Evolutionary conservation across 192 early-diverging fungal genomes (phyloP), one percentile per base, ranked within the genome.

Genomic region (Spizellomyces sp.): DNA sequence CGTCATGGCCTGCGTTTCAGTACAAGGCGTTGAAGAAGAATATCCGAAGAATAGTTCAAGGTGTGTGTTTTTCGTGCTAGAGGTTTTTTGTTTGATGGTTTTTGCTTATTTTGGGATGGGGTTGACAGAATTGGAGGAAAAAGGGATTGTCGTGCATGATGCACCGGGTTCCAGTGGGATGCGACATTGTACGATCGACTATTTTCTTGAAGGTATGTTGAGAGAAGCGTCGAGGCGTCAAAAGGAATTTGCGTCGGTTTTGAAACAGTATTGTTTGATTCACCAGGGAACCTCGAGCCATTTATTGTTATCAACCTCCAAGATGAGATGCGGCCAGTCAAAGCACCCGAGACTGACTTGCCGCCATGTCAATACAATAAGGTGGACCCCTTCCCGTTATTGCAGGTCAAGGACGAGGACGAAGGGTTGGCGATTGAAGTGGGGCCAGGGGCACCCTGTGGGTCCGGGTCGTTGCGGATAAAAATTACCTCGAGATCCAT

Each of bases 11-110:
- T 8, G 72, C 63, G 21, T 65, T 74, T 48, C 52, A 74, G 58
- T 74, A 74, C 55, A 74, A 74, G 36, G 72, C 72, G 1, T 52
- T 74, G 52, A 74, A 74, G 58, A 74, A 74, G 56, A 57, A 63
- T 12, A 74, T 74, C 41, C 14, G 64, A 47, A 74, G 52, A 60
- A 62, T 74, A n/a, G 72, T 74, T 27, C 22, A 74, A 66, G 70
- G 70, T 71, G 19, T 8, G 52, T 8, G 0, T 0, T 19, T 4
- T 4, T 54, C 27, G 27, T 2, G 27, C 27, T 55, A 3, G 3
- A 55, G 19, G 19, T 55, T 15, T 55, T 19, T n/a, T n/a, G 19
- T 0, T 15, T 19, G 19, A n/a, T 55, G 54, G 54, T 55, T 15
- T n/a, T 36, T 36, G 55, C 50, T 52, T 52, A 17, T 55, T 67